phyloP scores from a whole-genome alignment of 2,329 filamentous ascomycete genomes.

The Aureobasidium melanogenum region DNA sequence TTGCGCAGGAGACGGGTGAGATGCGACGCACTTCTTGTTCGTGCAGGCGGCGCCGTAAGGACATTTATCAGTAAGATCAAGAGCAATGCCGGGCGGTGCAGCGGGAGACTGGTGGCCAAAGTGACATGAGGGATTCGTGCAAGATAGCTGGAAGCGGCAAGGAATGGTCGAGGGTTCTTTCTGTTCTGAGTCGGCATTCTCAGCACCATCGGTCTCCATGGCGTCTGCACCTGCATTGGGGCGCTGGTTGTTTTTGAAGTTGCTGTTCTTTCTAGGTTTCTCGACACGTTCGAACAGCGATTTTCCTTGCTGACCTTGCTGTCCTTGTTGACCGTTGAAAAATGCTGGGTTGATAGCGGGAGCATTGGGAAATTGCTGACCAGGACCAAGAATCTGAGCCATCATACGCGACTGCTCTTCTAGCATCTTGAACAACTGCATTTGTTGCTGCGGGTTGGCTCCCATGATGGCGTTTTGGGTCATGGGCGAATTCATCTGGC shows the following conservation, averaged over 20 bases:
- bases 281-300: slow-evolving; percentile 69
- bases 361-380: slow-evolving; percentile 33
- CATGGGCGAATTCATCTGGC: slow-evolving; percentile 31
- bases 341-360: slow-evolving; percentile 47
- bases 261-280: slow-evolving; percentile 45
- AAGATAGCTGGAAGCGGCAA: slow-evolving; percentile 84
- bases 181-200: slow-evolving; percentile 44
- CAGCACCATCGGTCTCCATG: slow-evolving; percentile 23
- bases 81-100: slow-evolving; percentile 63
- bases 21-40: slow-evolving; percentile 85
- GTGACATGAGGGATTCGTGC: slow-evolving; percentile 80
- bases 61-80: slow-evolving; percentile 76
- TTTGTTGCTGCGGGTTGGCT: slow-evolving; percentile 58
- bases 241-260: slow-evolving; percentile 39
- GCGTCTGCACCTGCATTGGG: slow-evolving; percentile 15
- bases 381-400: slow-evolving; percentile 51
- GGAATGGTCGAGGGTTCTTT: slow-evolving; percentile 51
- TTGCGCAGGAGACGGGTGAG: slow-evolving; percentile 82
- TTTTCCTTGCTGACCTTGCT: slow-evolving; percentile 29
- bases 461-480: slow-evolving; percentile 37
- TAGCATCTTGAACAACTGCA: slow-evolving; percentile 56
- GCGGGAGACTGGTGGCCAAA: slow-evolving; percentile 93
- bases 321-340: slow-evolving; percentile 26
- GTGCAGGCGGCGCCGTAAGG: slow-evolving; percentile 85
- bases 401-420: slow-evolving; percentile 74